These are phyloP conservation scores for Podospora australis DNA, from an alignment of 495 filamentous ascomycete species.

Conservation along the genomic window DNA sequence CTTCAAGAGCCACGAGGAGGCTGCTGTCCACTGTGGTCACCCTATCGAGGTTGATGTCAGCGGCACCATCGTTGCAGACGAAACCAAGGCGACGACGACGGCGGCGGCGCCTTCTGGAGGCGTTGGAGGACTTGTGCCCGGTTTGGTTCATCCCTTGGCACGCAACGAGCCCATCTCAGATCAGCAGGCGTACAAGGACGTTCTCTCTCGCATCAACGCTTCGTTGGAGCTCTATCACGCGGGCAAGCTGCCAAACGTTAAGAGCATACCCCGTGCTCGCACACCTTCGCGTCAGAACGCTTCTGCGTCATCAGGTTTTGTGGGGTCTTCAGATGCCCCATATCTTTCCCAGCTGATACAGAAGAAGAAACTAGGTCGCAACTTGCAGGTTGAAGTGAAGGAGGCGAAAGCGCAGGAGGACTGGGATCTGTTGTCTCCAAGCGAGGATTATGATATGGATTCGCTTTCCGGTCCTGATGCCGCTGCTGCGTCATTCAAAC, in stretches of 20 bases:
- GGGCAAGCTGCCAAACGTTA: conserved; percentile 40
- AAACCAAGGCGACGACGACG: conserved; percentile 31
- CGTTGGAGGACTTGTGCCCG: too few relatives aligned
- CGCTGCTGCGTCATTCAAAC: conserved; percentile 15
- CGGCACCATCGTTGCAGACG: conserved; percentile 49
- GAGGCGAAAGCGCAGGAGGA: conserved; percentile 53
- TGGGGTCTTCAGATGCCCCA: conserved; percentile 62
- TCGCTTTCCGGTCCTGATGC: conserved; percentile 13
- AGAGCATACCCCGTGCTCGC: conserved; percentile 30
- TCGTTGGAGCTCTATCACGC: conserved; percentile 40
- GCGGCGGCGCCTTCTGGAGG: conserved; percentile 8
- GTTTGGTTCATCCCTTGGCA: conserved; percentile 65
- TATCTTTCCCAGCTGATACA: conserved; percentile 67
- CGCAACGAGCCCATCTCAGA: conserved; percentile 51
- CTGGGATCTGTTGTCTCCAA: conserved; percentile 42
- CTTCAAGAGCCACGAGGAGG: conserved; percentile 90
- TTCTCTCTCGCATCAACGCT: conserved; percentile 40
- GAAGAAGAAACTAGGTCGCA: conserved; percentile 54
- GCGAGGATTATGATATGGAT: conserved; percentile 44
- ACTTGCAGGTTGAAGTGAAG: conserved; percentile 54
- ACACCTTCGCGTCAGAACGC: conserved; percentile 1
- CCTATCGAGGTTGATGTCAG: conserved; percentile 64
- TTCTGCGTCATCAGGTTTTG: conserved; percentile 35
- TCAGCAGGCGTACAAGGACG: conserved; percentile 45
- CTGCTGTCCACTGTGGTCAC: conserved; percentile 81